Base-by-base conservation (phyloP, 2,329 filamentous ascomycete genomes). In the Clonostachys sp. region DNA sequence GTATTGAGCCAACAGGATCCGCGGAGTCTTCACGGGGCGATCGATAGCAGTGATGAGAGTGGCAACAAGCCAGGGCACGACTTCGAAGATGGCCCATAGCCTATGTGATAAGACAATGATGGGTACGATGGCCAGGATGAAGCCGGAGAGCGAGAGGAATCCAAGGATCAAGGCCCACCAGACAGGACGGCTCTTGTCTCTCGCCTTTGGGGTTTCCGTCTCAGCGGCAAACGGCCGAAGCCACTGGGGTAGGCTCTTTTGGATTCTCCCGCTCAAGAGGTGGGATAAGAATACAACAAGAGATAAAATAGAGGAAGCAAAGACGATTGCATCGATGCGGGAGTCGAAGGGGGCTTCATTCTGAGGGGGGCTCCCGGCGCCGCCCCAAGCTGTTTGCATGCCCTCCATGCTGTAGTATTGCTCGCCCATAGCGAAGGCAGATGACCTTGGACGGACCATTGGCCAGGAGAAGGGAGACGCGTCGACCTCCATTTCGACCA, bases 191-290 rank as follows among this genome's bases (percentile, higher is more conserved):
- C 53, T 65, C 20, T 56, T 63, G 16, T 35, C 9, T 18, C 16
- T 41, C 20, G 52, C 38, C 0, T 46, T 34, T 2, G 48, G 51
- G 2, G 56, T 54, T 0, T 42, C 53, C 17, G 65, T 51, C 52
- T 77, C 73, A 9, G 61, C 57, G 4, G 73, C 73, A 49, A 77
- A 77, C 2, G 67, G 66, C 10, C 60, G 63, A 13, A 66, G 56
- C 70, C 72, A 76, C 41, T 56, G 59, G 0, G 73, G 72, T 2
- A 66, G 57, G 4, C 52, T 50, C 41, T 5, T 20, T n/a, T n/a
- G 16, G 16, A 42, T 14, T 14, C 41, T 18, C 20, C 13, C 41
- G 14, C 41, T n/a, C n/a, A 40, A 8, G n/a, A 40, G n/a, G 5
- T 9, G 17, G 38, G 3, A n/a, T n/a, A 3, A 18, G 10, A n/a